Conservation (phyloP, 441 rosid species). For the Macaranga tanarius region DNA sequence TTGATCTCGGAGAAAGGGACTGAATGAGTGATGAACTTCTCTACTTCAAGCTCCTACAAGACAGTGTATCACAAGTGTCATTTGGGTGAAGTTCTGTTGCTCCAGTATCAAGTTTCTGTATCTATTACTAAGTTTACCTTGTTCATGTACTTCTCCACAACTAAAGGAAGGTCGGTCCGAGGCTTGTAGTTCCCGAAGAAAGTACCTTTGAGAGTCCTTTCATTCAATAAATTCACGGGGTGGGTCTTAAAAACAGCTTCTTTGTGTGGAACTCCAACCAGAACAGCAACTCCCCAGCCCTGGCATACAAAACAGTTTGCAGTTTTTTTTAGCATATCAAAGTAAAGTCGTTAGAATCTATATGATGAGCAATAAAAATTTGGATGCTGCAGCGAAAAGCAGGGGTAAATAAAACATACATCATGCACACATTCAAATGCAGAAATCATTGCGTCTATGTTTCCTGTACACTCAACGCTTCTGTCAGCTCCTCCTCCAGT, state of each 20-base stretch:
- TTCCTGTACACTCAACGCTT: constrained; percentile 43
- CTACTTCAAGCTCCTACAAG: constrained; percentile 65
- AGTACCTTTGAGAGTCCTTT: constrained; percentile 85
- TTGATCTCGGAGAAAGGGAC: constrained; percentile 70
- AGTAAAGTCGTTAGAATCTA: too few relatives aligned
- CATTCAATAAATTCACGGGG: constrained; percentile 63
- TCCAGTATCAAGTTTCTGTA: too few relatives aligned
- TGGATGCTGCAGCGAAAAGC: neutral
- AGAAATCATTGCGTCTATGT: constrained; percentile 36
- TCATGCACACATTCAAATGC: constrained; percentile 48
- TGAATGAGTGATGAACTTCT: constrained; percentile 69
- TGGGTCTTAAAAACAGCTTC: constrained; percentile 79
- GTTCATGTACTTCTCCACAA: constrained; percentile 79
- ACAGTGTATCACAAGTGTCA: too few relatives aligned
- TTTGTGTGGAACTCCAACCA: constrained; percentile 83
- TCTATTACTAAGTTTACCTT: constrained; percentile 34
- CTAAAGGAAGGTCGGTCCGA: constrained; percentile 66
- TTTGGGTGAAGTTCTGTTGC: too few relatives aligned
- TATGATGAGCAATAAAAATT: too few relatives aligned
- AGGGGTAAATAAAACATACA: constrained; percentile 13
- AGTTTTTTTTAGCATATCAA: too few relatives aligned
- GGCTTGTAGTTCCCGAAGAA: constrained; percentile 94
- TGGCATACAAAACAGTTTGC: constrained; percentile 3
- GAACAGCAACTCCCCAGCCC: constrained; percentile 98
- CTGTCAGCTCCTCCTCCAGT: constrained; percentile 40